Evolutionary conservation across 1,139 yeast genomes (phyloP).

Genomic region (Taphrina populina): DNA sequence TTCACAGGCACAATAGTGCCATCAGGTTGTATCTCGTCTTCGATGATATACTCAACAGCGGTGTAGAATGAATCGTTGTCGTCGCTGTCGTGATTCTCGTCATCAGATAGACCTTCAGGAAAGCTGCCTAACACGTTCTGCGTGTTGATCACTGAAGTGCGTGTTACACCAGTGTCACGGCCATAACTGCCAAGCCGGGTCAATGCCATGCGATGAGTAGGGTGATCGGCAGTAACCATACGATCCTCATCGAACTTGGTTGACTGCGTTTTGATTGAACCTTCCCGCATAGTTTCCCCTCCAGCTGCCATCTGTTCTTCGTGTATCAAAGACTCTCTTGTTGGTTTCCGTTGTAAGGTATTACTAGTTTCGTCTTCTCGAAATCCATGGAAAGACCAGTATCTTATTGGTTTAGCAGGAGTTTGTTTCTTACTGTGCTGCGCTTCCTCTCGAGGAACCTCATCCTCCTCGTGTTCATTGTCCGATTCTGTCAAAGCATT

Average conservation of each 20-base stretch:
- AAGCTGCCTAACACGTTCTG: neutral
- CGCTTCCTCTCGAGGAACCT: conserved; percentile 21
- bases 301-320: neutral
- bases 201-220: conserved; percentile 9
- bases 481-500: conserved; percentile 21
- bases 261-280: conserved; percentile 16
- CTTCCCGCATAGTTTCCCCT: neutral
- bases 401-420: conserved; percentile 22
- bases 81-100: conserved; percentile 14
- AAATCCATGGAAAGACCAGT: conserved; percentile 36
- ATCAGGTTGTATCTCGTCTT: conserved; percentile 19
- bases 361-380: conserved; percentile 25
- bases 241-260: conserved; percentile 7
- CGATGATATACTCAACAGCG: conserved; percentile 26
- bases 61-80: conserved; percentile 26
- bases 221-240: conserved; percentile 14
- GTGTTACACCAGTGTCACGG: neutral
- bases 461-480: conserved; percentile 27
- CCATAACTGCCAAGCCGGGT: conserved; percentile 19
- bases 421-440: conserved; percentile 12
- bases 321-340: conserved; percentile 1
- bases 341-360: conserved; percentile 9
- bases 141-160: neutral
- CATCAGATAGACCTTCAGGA: conserved; percentile 12
- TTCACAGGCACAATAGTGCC: conserved; percentile 26